Percentiles rank a stretch among this genome's conserved stretches.
phyloP scores from a whole-genome alignment of 345 rosid species.

The Gossypium sturtianum region DNA sequence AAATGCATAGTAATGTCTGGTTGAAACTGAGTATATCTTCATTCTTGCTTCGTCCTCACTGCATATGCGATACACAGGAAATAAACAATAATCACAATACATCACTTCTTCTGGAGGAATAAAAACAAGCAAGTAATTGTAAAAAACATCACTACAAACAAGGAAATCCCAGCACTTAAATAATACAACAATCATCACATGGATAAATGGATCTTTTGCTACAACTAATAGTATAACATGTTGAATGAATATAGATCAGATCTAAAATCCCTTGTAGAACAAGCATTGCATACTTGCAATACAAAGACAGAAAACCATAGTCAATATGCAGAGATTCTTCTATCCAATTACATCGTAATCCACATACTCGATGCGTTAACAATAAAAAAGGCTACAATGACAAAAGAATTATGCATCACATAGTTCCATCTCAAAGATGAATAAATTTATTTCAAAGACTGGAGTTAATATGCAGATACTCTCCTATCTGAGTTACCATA shows the following conservation, averaged over 20 bases:
- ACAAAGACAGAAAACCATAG: neutral
- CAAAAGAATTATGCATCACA: too few species aligned
- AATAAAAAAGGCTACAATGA: too few species aligned
- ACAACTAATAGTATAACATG: neutral
- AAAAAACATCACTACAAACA: neutral
- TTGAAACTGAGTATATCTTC: conserved; percentile 83
- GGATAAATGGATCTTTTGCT: neutral
- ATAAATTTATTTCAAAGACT: neutral
- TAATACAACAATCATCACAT: neutral
- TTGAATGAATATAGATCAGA: neutral
- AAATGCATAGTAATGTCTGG: conserved; percentile 73
- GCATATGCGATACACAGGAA: neutral
- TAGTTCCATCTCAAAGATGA: too few species aligned
- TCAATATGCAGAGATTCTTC: neutral
- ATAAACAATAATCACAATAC: neutral
- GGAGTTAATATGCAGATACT: neutral
- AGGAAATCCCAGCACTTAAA: neutral
- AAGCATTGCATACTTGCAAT: neutral
- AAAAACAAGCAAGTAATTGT: neutral
- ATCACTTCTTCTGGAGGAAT: neutral
- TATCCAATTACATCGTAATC: neutral
- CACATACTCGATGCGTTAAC: too few species aligned
- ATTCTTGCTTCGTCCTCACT: conserved; percentile 89
- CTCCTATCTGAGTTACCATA: neutral
- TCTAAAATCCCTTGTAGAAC: neutral